A percentile compares a stretch with the other conserved stretches of the same genome.
Conservation (phyloP, 495 filamentous ascomycete genomes). For the Aspergillus cristatus region DNA sequence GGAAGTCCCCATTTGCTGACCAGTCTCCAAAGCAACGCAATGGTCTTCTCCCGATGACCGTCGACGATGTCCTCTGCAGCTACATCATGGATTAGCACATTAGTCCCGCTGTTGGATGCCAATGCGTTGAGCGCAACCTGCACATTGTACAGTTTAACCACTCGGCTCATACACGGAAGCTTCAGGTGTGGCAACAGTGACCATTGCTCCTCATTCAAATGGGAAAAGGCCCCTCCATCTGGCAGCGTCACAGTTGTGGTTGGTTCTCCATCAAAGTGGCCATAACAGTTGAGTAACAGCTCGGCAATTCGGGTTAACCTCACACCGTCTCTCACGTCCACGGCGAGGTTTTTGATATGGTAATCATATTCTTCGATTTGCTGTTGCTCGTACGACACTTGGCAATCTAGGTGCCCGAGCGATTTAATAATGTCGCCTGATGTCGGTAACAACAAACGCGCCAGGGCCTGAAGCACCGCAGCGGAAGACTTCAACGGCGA, state of each 20-base stretch:
- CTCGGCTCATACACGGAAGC: constrained; percentile 46
- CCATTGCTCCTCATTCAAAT: constrained; percentile 18
- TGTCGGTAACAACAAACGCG: constrained; percentile 47
- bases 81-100: constrained; percentile 25
- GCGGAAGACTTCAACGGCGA: constrained; percentile 49
- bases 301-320: constrained; percentile 53
- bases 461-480: constrained; percentile 43
- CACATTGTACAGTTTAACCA: constrained; percentile 54
- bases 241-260: constrained; percentile 29
- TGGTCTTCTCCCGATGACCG: constrained; percentile 58
- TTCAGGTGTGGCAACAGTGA: constrained; percentile 52
- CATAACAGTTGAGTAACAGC: constrained; percentile 39
- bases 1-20: constrained; percentile 49
- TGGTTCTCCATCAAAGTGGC: constrained; percentile 5
- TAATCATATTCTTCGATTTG: constrained; percentile 53
- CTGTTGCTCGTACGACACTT: constrained; percentile 43
- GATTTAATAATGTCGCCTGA: constrained; percentile 48
- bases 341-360: constrained; percentile 49
- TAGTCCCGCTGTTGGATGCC: constrained; percentile 25
- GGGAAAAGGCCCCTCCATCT: constrained; percentile 21
- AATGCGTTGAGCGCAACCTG: constrained; percentile 50
- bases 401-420: constrained; percentile 48
- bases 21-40: constrained; percentile 53
- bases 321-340: constrained; percentile 57
- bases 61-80: constrained; percentile 55